Conservation (phyloP, 148 eudicot genomes). For the Amaranthus hypochondriacus region DNA sequence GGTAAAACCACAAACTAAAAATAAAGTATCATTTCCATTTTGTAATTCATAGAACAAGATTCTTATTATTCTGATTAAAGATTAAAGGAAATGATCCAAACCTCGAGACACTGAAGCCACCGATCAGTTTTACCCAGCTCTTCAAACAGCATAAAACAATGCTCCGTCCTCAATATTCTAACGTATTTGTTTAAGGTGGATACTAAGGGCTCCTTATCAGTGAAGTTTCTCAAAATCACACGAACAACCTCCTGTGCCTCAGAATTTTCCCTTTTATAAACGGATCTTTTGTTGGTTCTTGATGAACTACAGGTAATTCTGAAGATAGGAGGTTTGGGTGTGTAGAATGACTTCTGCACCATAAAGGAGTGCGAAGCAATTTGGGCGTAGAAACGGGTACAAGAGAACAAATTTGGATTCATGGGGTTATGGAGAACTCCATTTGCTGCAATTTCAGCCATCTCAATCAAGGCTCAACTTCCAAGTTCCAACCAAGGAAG, state of each 20-base stretch:
- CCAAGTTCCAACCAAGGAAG: too few species aligned
- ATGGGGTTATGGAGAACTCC: slow-evolving; percentile 15
- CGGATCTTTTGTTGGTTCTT: slow-evolving; percentile 32
- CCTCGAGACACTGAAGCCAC: slow-evolving; percentile 99
- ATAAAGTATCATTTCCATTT: too few species aligned
- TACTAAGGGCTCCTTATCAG: slow-evolving; percentile 52
- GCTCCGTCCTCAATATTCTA: slow-evolving; percentile 61
- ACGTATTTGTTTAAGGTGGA: slow-evolving; percentile 63
- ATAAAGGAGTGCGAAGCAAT: slow-evolving; percentile 7
- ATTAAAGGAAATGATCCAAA: slow-evolving; percentile 18
- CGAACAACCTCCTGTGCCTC: slow-evolving; percentile 61
- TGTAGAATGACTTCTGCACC: slow-evolving; percentile 6
- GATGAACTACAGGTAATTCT: slow-evolving; percentile 27
- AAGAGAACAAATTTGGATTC: slow-evolving; percentile 5
- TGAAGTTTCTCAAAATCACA: slow-evolving; percentile 41
- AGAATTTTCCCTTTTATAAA: slow-evolving; percentile 24
- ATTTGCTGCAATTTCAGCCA: slow-evolving; percentile 14
- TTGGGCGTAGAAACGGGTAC: slow-evolving; percentile 18
- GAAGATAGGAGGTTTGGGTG: slow-evolving; percentile 5
- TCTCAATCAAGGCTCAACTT: not conserved
- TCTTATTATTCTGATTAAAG: too few species aligned
- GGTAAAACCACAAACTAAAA: too few species aligned
- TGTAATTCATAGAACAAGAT: too few species aligned
- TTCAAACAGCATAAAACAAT: slow-evolving; percentile 88
- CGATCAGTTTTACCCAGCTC: slow-evolving; percentile 70